Percentiles rank a stretch among this genome's conserved stretches.
These are phyloP conservation scores for Lomentospora prolificans DNA, from an alignment of 2,329 filamentous ascomycete species.

Conservation along the genomic window DNA sequence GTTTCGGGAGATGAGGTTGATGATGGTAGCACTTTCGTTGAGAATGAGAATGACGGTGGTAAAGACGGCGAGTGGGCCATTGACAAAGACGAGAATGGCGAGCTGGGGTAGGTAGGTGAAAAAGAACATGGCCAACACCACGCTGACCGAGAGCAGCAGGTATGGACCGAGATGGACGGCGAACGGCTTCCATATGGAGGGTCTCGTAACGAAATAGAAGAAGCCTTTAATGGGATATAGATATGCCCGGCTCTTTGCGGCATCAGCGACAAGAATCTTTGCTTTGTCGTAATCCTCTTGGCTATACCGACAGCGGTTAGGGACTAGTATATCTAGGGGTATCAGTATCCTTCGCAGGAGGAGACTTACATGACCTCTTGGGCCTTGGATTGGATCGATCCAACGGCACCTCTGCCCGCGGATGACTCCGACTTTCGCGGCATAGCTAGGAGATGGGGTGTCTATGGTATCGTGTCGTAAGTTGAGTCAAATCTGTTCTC, in stretches of 20 bases:
- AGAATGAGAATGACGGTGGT: slow-evolving; percentile 61
- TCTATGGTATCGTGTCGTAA: too few relatives aligned
- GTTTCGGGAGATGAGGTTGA: slow-evolving; percentile 49
- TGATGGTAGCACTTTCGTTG: slow-evolving; percentile 49
- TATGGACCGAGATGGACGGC: slow-evolving; percentile 47
- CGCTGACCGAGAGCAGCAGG: slow-evolving; percentile 58
- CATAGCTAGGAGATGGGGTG: too few relatives aligned
- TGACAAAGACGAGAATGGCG: slow-evolving; percentile 72
- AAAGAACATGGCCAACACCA: slow-evolving; percentile 75
- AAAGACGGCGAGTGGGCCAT: slow-evolving; percentile 70
- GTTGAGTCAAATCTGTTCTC: too few relatives aligned
- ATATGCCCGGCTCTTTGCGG: slow-evolving; percentile 53
- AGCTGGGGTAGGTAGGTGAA: slow-evolving; percentile 82
- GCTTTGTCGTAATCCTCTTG: slow-evolving; percentile 58
- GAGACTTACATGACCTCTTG: slow-evolving; percentile 30
- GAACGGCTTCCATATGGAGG: slow-evolving; percentile 49
- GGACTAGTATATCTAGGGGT: not conserved
- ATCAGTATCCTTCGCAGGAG: not conserved
- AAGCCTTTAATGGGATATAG: slow-evolving; percentile 74
- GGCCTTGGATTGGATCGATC: slow-evolving; percentile 25
- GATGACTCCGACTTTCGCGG: not conserved
- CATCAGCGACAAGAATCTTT: slow-evolving; percentile 49
- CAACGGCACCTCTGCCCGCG: slow-evolving; percentile 13
- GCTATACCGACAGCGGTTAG: slow-evolving; percentile 20
- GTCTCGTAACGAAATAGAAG: slow-evolving; percentile 47